Conservation (phyloP, 169 alveolate genomes). For the Toxoplasma gondii region DNA sequence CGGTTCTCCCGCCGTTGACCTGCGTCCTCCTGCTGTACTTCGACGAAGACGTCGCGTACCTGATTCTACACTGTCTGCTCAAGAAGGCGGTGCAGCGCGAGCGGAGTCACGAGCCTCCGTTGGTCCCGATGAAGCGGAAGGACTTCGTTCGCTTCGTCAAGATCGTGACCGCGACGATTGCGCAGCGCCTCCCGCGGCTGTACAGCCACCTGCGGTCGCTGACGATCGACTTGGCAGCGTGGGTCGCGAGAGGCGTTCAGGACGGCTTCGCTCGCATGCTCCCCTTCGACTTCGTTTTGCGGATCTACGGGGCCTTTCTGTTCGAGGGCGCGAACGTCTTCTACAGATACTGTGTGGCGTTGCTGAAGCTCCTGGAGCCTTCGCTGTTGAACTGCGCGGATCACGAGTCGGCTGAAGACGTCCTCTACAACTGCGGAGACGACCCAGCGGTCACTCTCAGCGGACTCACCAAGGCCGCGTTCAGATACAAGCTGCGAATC, state of each 20-base stretch:
- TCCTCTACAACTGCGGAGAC: constrained; percentile 34
- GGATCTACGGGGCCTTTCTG: constrained; percentile 51
- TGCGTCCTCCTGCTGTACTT: constrained; percentile 65
- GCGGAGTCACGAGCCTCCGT: constrained; percentile 21
- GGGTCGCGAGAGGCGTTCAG: constrained; percentile 69
- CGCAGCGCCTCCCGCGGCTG: constrained; percentile 45
- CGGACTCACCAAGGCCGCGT: background rate
- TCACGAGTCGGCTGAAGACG: constrained; percentile 6
- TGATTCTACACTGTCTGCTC: constrained; percentile 54
- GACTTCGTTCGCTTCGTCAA: constrained; percentile 49
- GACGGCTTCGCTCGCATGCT: constrained; percentile 67
- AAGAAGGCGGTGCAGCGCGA: constrained; percentile 31
- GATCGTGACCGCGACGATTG: constrained; percentile 52
- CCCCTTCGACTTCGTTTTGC: constrained; percentile 64
- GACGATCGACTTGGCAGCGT: constrained; percentile 66
- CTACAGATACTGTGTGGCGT: constrained; percentile 57
- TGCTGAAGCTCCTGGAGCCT: constrained; percentile 58
- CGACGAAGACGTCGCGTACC: constrained; percentile 54
- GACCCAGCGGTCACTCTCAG: background rate
- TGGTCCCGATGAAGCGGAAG: background rate
- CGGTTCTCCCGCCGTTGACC: constrained; percentile 63
- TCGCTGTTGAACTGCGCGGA: background rate
- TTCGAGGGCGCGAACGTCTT: constrained; percentile 66
- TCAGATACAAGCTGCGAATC: background rate
- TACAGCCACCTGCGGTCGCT: constrained; percentile 61